Percentiles rank a stretch among this genome's conserved stretches.
phyloP scores from a whole-genome alignment of 441 rosid species.

The Gossypium gossypioides region DNA sequence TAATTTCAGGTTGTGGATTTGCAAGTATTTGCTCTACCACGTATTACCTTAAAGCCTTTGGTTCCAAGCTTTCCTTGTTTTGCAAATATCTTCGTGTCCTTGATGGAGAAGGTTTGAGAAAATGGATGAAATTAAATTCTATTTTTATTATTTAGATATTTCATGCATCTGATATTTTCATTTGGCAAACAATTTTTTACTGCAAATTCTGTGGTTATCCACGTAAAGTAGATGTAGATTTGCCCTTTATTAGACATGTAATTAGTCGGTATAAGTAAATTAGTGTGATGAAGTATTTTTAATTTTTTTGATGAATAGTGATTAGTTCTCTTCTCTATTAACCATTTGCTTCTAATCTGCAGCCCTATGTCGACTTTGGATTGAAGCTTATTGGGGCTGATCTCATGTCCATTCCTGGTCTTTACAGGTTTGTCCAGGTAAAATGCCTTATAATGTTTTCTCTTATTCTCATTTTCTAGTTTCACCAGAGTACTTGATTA shows the following conservation, averaged over 20 bases:
- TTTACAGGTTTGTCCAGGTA: conserved; percentile 90
- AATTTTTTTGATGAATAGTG: not conserved
- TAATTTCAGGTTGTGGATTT: conserved; percentile 63
- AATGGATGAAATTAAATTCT: not conserved
- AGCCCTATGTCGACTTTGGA: conserved; percentile 97
- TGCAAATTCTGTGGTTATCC: not conserved
- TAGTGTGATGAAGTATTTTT: conserved; percentile 5
- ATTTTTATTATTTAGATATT: not conserved
- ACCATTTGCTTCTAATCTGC: conserved; percentile 18
- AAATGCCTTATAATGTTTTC: not conserved
- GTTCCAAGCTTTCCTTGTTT: conserved; percentile 96
- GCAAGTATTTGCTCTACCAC: conserved; percentile 82
- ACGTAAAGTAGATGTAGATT: not conserved
- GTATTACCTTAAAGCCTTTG: conserved; percentile 88
- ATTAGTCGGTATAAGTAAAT: not conserved
- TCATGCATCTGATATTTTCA: not conserved
- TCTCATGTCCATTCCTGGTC: conserved; percentile 96
- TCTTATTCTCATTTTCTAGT: conserved; percentile 8
- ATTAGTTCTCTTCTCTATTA: not conserved
- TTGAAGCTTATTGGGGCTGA: conserved; percentile 90
- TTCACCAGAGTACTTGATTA: not conserved
- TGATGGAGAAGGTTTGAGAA: conserved; percentile 78
- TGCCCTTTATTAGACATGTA: not conserved
- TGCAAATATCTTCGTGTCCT: conserved; percentile 74
- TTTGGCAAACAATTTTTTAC: not conserved